Percentiles rank a stretch among this genome's conserved stretches.
Conservation (phyloP, 352 stramenopile genomes). For the Globisporangium cylindrosporum region DNA sequence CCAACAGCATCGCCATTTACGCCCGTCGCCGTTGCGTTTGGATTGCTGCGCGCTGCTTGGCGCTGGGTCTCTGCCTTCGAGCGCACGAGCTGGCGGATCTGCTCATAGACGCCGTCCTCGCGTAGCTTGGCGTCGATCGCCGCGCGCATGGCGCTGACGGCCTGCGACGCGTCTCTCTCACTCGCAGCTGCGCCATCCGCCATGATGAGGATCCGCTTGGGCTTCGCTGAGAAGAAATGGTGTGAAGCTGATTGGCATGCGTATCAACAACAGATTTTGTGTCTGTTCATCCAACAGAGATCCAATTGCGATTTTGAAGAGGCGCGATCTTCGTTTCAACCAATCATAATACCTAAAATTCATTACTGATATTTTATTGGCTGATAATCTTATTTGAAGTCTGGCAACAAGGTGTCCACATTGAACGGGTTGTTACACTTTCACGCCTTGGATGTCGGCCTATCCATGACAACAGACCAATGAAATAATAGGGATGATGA, state of each 20-base stretch:
- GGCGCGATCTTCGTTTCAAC: neutral
- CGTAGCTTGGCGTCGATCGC: slow-evolving; percentile 72
- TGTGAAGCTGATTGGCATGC: neutral
- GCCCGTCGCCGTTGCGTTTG: neutral
- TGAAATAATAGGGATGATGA: neutral
- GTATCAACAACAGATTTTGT: neutral
- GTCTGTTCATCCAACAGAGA: neutral
- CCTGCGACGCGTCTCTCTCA: slow-evolving; percentile 20
- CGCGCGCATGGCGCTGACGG: slow-evolving; percentile 50
- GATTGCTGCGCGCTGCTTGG: neutral
- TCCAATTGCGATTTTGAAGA: slow-evolving; percentile 7
- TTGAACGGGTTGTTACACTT: neutral
- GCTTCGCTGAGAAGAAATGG: neutral
- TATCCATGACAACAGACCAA: slow-evolving; percentile 2
- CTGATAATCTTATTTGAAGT: neutral
- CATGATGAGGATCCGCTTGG: neutral
- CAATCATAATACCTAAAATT: neutral
- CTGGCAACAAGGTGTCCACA: neutral
- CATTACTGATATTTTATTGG: neutral
- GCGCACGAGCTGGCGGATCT: slow-evolving; percentile 63
- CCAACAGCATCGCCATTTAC: neutral
- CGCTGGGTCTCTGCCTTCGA: slow-evolving; percentile 17
- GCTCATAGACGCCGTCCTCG: slow-evolving; percentile 73
- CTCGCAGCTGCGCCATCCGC: neutral
- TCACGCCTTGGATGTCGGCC: neutral